These are phyloP conservation scores for Neckera pumila DNA, from an alignment of 225 moss, liverwort and hornwort species.

Conservation along the genomic window DNA sequence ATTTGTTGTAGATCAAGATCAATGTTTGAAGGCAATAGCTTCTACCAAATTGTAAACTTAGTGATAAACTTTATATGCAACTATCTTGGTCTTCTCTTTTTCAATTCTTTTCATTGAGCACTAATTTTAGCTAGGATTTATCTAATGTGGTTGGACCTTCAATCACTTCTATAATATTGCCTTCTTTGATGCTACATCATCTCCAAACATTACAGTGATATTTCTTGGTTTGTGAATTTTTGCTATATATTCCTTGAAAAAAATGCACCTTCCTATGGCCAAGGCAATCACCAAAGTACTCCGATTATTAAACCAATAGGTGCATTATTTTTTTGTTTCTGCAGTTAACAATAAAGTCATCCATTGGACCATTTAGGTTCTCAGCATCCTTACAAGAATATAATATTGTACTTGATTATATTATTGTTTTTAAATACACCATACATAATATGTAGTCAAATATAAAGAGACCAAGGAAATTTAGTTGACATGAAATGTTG, in stretches of 20 bases:
- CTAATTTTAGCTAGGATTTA: not conserved
- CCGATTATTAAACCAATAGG: not conserved
- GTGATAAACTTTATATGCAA: not conserved
- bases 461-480: not conserved
- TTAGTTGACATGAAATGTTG: not conserved
- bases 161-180: not conserved
- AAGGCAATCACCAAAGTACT: too few relatives aligned
- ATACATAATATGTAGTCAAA: not conserved
- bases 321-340: not conserved
- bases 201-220: not conserved
- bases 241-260: too few relatives aligned
- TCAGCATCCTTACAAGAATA: not conserved
- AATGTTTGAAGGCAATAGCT: not conserved
- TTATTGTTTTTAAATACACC: not conserved
- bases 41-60: not conserved
- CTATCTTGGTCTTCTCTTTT: too few relatives aligned
- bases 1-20: not conserved
- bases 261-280: too few relatives aligned
- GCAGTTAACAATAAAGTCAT: not conserved
- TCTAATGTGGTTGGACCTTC: too few relatives aligned
- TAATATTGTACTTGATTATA: not conserved
- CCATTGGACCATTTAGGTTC: not conserved
- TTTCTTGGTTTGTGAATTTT: too few relatives aligned
- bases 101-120: not conserved
- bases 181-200: not conserved